Evolutionary conservation across 2,329 filamentous ascomycete species (phyloP), one percentile per base, ranked within the genome.

Genomic region (Fusarium penzigii): DNA sequence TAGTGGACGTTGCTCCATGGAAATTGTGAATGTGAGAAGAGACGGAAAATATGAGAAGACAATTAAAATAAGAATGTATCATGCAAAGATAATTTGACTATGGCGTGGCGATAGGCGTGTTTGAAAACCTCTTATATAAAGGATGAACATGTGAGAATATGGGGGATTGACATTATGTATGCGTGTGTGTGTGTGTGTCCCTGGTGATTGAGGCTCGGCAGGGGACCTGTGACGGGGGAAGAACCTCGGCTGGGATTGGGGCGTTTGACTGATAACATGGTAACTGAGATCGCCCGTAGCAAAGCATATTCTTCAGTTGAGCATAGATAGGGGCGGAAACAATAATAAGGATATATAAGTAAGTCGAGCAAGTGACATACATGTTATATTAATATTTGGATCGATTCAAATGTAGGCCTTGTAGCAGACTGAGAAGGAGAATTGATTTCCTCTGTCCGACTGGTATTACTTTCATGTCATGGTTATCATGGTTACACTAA

Each of bases 81-180:
- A 43, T 39, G 17, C 25, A 40, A 44, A 42, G 12, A 40, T 12
- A 16, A 39, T 39, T 55, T 29, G 20, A 46, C 32, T 48, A 14
- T 38, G 48, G 45, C 45, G 41, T 44, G 39, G 45, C 38, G 42
- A 51, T 44, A 48, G 52, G 46, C 56, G 45, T 54, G 46, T 56
- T 51, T 29, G 38, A 34, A 11, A 49, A 47, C 34, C 41, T 39
- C 38, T 39, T 44, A 48, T 44, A 29, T 39, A 47, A 34, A 14
- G 25, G 16, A 38, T 56, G 20, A 54, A 50, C 59, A 65, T 65
- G 62, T 65, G 62, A 63, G 59, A 64, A 58, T 48, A 52, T 48
- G 44, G 50, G 48, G 54, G 20, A n/a, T 44, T 53, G 42, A 40
- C 44, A 32, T 50, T 44, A 32, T 20, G 13, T 14, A 17, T 17